phyloP scores from a whole-genome alignment of 2,329 filamentous ascomycete genomes.

The Venturia pyrina region DNA sequence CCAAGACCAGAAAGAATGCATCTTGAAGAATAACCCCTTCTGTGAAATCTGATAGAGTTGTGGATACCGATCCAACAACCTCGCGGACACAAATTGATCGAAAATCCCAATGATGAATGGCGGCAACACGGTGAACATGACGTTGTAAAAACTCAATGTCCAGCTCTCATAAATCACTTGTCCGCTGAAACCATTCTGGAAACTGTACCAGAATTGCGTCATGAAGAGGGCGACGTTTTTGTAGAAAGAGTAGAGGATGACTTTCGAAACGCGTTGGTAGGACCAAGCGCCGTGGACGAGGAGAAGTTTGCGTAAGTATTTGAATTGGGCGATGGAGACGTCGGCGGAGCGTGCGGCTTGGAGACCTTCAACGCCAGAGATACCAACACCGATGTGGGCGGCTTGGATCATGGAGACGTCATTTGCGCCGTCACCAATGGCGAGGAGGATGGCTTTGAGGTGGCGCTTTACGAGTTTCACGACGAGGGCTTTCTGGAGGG shows the following conservation, averaged over 20 bases:
- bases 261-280: slow-evolving; percentile 93
- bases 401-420: slow-evolving; percentile 99
- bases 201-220: slow-evolving; percentile 98
- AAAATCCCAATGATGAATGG: slow-evolving; percentile 92
- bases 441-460: slow-evolving; percentile 80
- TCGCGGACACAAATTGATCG: slow-evolving; percentile 93
- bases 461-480: slow-evolving; percentile 97
- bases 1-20: slow-evolving; percentile 89
- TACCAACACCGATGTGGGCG: slow-evolving; percentile 93
- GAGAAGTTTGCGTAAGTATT: slow-evolving; percentile 84
- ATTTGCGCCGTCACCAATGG: slow-evolving; percentile 95
- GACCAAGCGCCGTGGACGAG: slow-evolving; percentile 96
- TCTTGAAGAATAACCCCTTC: slow-evolving; percentile 84
- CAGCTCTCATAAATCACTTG: slow-evolving; percentile 98
- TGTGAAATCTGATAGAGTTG: slow-evolving; percentile 92
- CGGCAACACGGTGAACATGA: slow-evolving; percentile 90
- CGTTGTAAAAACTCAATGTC: slow-evolving; percentile 99
- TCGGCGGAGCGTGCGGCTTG: slow-evolving; percentile 94
- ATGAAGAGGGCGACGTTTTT: slow-evolving; percentile 98
- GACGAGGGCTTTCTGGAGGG: slow-evolving; percentile 90
- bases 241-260: slow-evolving; percentile 97
- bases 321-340: slow-evolving; percentile 91
- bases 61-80: slow-evolving; percentile 87
- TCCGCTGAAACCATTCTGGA: slow-evolving; percentile 96
- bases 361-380: slow-evolving; percentile 92